These are phyloP conservation scores for Exophiala viscosa DNA, from an alignment of 2,329 filamentous ascomycete genomes.

Conservation along the genomic window DNA sequence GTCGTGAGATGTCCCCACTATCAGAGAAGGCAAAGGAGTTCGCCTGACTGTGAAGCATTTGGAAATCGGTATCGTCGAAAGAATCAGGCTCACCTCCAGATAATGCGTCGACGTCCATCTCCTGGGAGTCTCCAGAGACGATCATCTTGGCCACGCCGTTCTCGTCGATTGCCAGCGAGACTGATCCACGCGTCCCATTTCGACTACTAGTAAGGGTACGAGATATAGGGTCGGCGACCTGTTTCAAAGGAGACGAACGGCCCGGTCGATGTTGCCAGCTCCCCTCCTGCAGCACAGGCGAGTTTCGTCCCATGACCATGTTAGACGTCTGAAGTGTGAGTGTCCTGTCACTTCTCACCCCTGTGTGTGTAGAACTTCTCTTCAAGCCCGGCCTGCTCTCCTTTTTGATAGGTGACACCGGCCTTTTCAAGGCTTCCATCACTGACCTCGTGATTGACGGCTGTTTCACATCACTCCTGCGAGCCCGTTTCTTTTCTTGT, in stretches of 20 bases:
- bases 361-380: conserved; percentile 41
- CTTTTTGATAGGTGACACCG: conserved; percentile 21
- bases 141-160: conserved; percentile 47
- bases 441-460: conserved; percentile 30
- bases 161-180: conserved; percentile 47
- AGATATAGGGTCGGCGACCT: conserved; percentile 29
- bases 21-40: conserved; percentile 41
- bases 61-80: conserved; percentile 41
- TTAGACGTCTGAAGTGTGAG: conserved; percentile 32
- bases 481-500: conserved; percentile 26
- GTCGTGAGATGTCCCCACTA: conserved; percentile 23
- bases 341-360: conserved; percentile 30
- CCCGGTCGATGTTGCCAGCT: conserved; percentile 43
- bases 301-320: conserved; percentile 29
- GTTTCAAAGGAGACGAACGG: conserved; percentile 38
- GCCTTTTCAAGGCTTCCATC: conserved; percentile 26
- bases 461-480: conserved; percentile 33
- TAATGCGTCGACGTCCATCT: conserved; percentile 32
- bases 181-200: conserved; percentile 36
- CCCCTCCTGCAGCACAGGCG: conserved; percentile 4
- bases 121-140: conserved; percentile 32
- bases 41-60: conserved; percentile 35
- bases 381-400: conserved; percentile 36
- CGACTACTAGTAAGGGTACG: conserved; percentile 27
- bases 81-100: conserved; percentile 44